These are phyloP conservation scores for Dillenia turbinata DNA, from an alignment of 164 flowering plant genomes.

Conservation along the genomic window DNA sequence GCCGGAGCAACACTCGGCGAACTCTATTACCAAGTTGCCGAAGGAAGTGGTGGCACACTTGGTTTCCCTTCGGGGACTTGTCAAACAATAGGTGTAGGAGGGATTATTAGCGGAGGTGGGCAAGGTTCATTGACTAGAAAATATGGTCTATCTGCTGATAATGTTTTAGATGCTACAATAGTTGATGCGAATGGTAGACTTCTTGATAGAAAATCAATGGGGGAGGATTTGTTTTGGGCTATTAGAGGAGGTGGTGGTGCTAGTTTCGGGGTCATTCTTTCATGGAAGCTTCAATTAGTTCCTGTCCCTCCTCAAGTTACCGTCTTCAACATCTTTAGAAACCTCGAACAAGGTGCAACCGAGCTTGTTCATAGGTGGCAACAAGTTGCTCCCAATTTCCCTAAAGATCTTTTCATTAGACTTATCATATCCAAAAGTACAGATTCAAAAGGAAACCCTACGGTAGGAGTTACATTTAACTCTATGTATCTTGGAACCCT, in stretches of 20 bases:
- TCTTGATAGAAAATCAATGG: conserved; percentile 27
- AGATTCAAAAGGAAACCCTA: conserved; percentile 5
- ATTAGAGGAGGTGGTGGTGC: conserved; percentile 33
- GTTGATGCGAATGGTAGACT: conserved; percentile 21
- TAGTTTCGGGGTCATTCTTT: conserved; percentile 24
- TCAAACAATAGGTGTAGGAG: conserved; percentile 31
- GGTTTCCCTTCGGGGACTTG: conserved; percentile 37
- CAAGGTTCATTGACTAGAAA: conserved; percentile 24
- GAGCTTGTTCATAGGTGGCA: conserved; percentile 21
- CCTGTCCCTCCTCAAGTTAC: conserved; percentile 26
- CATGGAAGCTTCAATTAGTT: conserved; percentile 28
- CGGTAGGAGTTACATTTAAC: conserved; percentile 8
- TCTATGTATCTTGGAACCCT: conserved; percentile 22
- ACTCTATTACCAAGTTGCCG: conserved; percentile 22
- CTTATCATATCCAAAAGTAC: background rate
- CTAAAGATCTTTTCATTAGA: conserved; percentile 21
- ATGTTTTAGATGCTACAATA: conserved; percentile 26
- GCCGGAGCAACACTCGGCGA: conserved; percentile 28
- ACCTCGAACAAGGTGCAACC: conserved; percentile 21
- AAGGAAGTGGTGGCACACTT: conserved; percentile 13
- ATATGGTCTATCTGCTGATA: conserved; percentile 30
- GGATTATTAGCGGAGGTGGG: conserved; percentile 24
- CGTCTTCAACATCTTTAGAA: conserved; percentile 16
- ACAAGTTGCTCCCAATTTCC: conserved; percentile 15
- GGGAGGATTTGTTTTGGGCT: conserved; percentile 40